Evolutionary conservation across 225 moss, liverwort and hornwort species (phyloP), one percentile per base, ranked within the genome.

Genomic region (Physcomitrellopsis africana): DNA sequence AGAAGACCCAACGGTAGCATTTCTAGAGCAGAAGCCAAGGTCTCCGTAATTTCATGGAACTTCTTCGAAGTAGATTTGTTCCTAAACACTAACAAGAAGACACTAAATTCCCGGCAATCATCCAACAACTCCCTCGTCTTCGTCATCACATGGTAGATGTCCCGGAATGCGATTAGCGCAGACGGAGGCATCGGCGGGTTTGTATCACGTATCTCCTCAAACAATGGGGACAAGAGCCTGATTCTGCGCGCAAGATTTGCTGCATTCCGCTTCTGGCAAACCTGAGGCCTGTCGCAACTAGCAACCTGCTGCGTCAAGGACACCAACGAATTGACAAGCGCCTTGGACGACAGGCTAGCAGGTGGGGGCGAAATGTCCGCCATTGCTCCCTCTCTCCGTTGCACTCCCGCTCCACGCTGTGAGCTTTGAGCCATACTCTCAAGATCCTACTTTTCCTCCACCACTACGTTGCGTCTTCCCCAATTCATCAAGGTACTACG

Each of bases 171-270:
- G 11, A 89, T 80, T n/a, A 91, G 78, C 54, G 91, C 91, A 2
- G 90, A 91, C 4, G 90, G 90, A 9, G 90, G 90, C 78, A 91
- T 75, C 62, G 90, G 90, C n/a, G 84, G 82, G 18, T 69, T 77
- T 3, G 81, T 72, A 27, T 91, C 90, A 3, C 88, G 72, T 41
- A 91, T 84, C 91, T 91, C 91, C 73, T 91, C 91, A 2, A 91
- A 89, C 0, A 91, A 48, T 1, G 91, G 86, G 0, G 89, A 89
- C 63, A 91, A 20, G 14, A 91, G 69, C 83, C 89, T 91, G 61
- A 91, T 89, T 32, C 86, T 78, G 42, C 91, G 82, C 4, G 82
- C 55, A 24, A 91, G 76, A 44, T 89, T 91, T 0, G 86, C 78
- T 29, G 74, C 84, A 80, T 91, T 91, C 65, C 84, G 67, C 68